Base-by-base conservation (phyloP, 169 alveolate genomes). In the Plasmodium coatneyi region DNA sequence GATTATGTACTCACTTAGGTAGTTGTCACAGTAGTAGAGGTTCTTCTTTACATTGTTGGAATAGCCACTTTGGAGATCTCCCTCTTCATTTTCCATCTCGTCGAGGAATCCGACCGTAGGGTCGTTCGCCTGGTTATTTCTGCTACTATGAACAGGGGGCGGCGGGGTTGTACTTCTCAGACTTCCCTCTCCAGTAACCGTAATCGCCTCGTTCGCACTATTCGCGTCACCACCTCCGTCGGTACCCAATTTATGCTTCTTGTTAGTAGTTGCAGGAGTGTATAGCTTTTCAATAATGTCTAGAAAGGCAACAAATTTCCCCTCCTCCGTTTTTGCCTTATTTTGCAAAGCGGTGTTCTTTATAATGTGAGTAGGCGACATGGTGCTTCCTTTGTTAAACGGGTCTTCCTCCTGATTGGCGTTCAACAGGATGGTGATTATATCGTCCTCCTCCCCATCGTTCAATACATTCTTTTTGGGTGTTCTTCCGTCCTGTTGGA, bases 281-380 rank as follows among this genome's bases (percentile, higher is more conserved):
- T 91, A 91, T 19, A 91, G 36, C 28, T 43, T 70, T 49, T 91
- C 95, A 19, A 91, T 91, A 12, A 91, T 91, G 39, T 91, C 95
- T 0, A 91, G 81, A 19, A 91, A 91, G 3, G 94, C 91, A 34
- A 89, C 25, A 54, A 80, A 80, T 25, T 60, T 91, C n/a, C 71
- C 22, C 60, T 81, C 86, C 14, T 91, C 92, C 16, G 12, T 2
- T 81, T 49, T 91, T 7, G 32, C 70, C 25, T 76, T 86, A 52
- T 32, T 86, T 19, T n/a, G 52, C 10, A 86, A 22, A 0, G 41
- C 14, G 28, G 30, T 86, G 41, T 76, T 86, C 70, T 36, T 86
- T 14, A 74, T 32, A 4, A 25, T 36, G 14, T 86, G 54, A n/a
- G 46, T 28, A 9, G 82, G 56, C 3, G 78, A 19, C 22, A 83